These are phyloP conservation scores for Edaphochlamys debaryana DNA, from an alignment of 139 green algal species.

Conservation along the genomic window DNA sequence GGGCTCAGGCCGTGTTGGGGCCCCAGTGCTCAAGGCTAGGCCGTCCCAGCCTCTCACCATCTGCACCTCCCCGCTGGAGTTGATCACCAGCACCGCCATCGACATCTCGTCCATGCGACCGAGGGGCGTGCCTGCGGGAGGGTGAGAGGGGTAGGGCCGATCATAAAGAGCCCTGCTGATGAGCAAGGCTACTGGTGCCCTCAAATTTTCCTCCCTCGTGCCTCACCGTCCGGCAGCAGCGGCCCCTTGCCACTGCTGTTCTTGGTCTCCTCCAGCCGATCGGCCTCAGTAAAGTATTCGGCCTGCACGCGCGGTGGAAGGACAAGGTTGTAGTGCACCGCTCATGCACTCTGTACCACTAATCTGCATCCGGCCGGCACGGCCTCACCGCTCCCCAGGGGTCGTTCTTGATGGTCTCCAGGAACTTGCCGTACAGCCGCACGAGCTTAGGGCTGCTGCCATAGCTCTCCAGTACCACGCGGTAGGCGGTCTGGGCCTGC, in stretches of 20 bases:
- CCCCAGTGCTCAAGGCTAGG: too few species aligned
- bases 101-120: slow-evolving; percentile 1
- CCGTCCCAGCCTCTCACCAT: too few species aligned
- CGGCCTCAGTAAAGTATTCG: not conserved
- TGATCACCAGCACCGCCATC: not conserved
- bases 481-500: slow-evolving; percentile 17
- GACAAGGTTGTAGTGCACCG: too few species aligned
- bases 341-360: too few species aligned
- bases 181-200: too few species aligned
- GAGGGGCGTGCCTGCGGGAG: not conserved
- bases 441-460: slow-evolving; percentile 33
- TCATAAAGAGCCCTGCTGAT: too few species aligned
- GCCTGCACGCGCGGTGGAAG: too few species aligned
- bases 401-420: slow-evolving; percentile 48
- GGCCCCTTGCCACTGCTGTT: not conserved
- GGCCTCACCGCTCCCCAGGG: slow-evolving; percentile 24
- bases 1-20: too few species aligned
- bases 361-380: too few species aligned
- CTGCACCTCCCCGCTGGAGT: not conserved
- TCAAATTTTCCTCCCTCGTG: too few species aligned
- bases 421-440: slow-evolving; percentile 38
- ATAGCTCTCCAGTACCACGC: slow-evolving; percentile 40
- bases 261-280: not conserved
- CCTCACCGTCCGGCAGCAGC: slow-evolving; percentile 2
- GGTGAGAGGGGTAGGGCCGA: too few species aligned